Percentiles rank a stretch among this genome's conserved stretches.
phyloP scores from a whole-genome alignment of 805 yeast genomes.

The Cyberlindnera mycetangii region DNA sequence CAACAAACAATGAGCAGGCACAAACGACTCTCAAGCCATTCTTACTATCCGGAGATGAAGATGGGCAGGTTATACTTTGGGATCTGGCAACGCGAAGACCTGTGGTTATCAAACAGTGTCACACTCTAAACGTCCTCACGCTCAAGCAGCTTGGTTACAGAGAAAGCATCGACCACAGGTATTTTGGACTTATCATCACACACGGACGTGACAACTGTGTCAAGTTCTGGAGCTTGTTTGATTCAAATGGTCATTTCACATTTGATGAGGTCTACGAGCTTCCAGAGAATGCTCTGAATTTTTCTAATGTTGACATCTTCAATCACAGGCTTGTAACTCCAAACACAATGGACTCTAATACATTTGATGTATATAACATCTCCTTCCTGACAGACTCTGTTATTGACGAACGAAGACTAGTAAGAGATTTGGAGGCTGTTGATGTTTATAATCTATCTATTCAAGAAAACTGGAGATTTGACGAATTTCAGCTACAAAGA shows the following conservation, averaged over 20 bases:
- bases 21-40: slow-evolving; percentile 15
- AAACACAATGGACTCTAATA: slow-evolving; percentile 58
- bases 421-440: slow-evolving; percentile 25
- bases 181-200: slow-evolving; percentile 47
- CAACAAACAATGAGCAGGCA: neutral
- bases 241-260: slow-evolving; percentile 4
- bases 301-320: slow-evolving; percentile 55
- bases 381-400: slow-evolving; percentile 17
- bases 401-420: slow-evolving; percentile 19
- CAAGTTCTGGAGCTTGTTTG: slow-evolving; percentile 42
- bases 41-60: slow-evolving; percentile 18
- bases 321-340: slow-evolving; percentile 49
- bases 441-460: slow-evolving; percentile 19
- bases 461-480: slow-evolving; percentile 15
- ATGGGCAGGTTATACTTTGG: slow-evolving; percentile 37
- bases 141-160: slow-evolving; percentile 42
- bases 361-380: slow-evolving; percentile 58
- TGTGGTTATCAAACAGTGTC: slow-evolving; percentile 56
- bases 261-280: slow-evolving; percentile 38
- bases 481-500: slow-evolving; percentile 17
- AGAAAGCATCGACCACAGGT: slow-evolving; percentile 19
- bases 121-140: slow-evolving; percentile 48
- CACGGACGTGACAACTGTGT: slow-evolving; percentile 66
- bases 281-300: slow-evolving; percentile 74
- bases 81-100: slow-evolving; percentile 55